Base-by-base conservation (phyloP, 768 basidiomycete species). In the Pleurotus pulmonarius region DNA sequence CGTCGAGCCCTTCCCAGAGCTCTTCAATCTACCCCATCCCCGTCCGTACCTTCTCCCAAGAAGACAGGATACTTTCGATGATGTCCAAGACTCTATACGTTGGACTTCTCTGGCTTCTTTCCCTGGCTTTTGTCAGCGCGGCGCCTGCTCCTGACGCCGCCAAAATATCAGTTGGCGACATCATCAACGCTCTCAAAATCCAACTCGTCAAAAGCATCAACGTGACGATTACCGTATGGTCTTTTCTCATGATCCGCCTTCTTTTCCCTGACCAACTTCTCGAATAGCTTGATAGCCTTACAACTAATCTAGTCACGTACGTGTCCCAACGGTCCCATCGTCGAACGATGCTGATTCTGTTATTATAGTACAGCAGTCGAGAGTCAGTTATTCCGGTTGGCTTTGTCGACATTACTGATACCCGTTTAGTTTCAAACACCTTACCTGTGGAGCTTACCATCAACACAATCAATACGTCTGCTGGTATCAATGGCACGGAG, bases 401-500 rank as follows among this genome's bases (percentile, higher is more conserved):
- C 20, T 20, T 49, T 5, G n/a, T 77, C 37, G 71, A 72, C 60
- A 69, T 73, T 73, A 38, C 56, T 61, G 51, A 41, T 47, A 11
- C 39, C n/a, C 11, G 11, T 34, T 16, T 45, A 7, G 34, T 18
- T 16, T 34, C 24, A 29, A 15, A 78, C 66, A 75, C 76, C 2
- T 74, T 78, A 49, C 66, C 74, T 18, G 63, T 79, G 43, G 78
- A 79, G 49, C 69, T 82, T 44, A 77, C 74, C 25, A 70, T 82
- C 59, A 73, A 78, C 59, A 64, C 67, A 53, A 70, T 80, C 18
- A 67, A 65, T 51, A 69, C 72, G 55, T 65, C 76, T 49, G 78
- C 78, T 3, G 78, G 79, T 0, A 67, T 88, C 48, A 76, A 84
- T 56, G 79, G 76, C 12, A 76, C 78, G 38, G 75, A 71, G 34